Base-by-base conservation (phyloP, 768 basidiomycete genomes). In the Gyrodon lividus region DNA sequence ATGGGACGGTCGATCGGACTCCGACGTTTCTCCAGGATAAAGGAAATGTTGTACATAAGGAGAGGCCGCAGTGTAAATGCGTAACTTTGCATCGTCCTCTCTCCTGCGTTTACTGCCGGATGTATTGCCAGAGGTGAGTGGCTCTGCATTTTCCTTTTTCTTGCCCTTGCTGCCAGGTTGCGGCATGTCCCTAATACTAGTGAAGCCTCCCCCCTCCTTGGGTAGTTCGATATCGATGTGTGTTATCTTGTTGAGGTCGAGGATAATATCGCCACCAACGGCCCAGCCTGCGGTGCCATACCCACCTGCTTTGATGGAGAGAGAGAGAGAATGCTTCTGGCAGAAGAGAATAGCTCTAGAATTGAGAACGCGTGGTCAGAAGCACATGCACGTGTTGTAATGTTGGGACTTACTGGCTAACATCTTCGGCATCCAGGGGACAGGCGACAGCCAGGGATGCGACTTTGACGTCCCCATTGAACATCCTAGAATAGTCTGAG, bases 211-310 rank as follows among this genome's bases (percentile, higher is more conserved):
- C 38, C 77, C 77, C 10, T 56, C 61, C 12, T 65, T 70, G 16
- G 87, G 87, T 6, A 74, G 60, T 62, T 89, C 87, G 48, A 92
- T 83, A 28, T 83, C 79, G 34, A 89, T 74, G 33, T 86, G 84
- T 46, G 75, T 74, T 44, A 97, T 71, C 59, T 77, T 80, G 60
- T 77, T 80, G 43, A 96, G 70, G 70, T 96, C 94, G 58, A 95
- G 69, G 62, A 96, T 84, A 50, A 96, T 74, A 60, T 95, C 87
- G 33, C 94, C 94, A 14, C 83, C 84, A 48, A 95, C 81, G 42
- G 90, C 82, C 88, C 92, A 92, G 1, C 92, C 93, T 9, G 86
- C 90, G 1, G 89, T 94, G 6, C 92, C 94, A 63, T 89, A 94
- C 0, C 94, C 94, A 22, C 94, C 94, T 1, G 90, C 88, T 65